Conservation (phyloP, 192 early-diverging fungal species). For the Pilaira anomala region DNA sequence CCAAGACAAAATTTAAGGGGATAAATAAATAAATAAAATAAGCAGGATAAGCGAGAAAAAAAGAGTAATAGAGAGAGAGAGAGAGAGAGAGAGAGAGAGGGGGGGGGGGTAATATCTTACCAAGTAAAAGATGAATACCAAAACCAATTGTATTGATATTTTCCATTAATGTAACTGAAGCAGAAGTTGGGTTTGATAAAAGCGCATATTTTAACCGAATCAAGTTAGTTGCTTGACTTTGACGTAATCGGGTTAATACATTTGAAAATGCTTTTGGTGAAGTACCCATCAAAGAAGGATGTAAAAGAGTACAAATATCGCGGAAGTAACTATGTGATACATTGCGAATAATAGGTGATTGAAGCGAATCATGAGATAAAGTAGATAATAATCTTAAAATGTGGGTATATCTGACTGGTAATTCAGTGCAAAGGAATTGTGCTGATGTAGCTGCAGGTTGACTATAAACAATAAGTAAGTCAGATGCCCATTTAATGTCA, state of each 20-base stretch:
- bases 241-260: constrained; percentile 14
- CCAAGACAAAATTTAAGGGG: constrained; percentile 13
- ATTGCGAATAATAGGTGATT: constrained; percentile 20
- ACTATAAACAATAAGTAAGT: background rate
- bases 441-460: constrained; percentile 15
- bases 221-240: constrained; percentile 24
- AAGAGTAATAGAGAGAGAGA: too few relatives aligned
- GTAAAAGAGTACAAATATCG: constrained; percentile 25
- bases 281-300: constrained; percentile 13
- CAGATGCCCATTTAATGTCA: too few relatives aligned
- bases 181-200: constrained; percentile 12
- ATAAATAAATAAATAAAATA: too few relatives aligned
- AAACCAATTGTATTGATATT: constrained; percentile 22
- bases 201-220: constrained; percentile 28
- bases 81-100: background rate
- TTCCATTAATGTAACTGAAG: constrained; percentile 20
- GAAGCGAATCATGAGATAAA: constrained; percentile 9
- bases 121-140: constrained; percentile 23
- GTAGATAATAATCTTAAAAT: constrained; percentile 24
- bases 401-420: constrained; percentile 32
- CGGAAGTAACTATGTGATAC: constrained; percentile 26
- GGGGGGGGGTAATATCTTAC: background rate
- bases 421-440: constrained; percentile 26
- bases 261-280: constrained; percentile 18
- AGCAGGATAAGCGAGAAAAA: constrained; percentile 1